Evolutionary conservation across 2,329 filamentous ascomycete genomes (phyloP), one percentile per base, ranked within the genome.

Genomic region (Chrysoporthe austroafricana): DNA sequence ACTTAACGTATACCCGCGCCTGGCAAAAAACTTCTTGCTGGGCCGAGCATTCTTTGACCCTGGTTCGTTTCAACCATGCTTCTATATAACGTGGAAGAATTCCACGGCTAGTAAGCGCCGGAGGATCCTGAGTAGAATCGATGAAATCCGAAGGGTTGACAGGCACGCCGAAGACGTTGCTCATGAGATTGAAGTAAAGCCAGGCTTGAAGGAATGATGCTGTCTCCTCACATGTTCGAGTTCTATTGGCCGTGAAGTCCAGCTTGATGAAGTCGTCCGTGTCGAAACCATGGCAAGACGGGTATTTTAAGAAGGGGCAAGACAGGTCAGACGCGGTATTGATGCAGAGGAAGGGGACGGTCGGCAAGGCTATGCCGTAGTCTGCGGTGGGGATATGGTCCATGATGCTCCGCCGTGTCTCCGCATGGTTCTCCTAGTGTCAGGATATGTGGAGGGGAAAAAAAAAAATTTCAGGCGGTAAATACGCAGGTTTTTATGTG

Each of bases 301-400:
- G 21, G 3, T 14, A 56, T 34, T 56, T 26, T 13, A 34, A 36
- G 9, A 56, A 56, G 1, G 21, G 52, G 26, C 26, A 36, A 56
- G 21, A 56, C 9, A 56, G 18, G 11, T 56, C 52, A 32, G 21
- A 32, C 13, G 9, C 52, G 11, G 26, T 34, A 26, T 26, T 26
- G 52, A 32, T 26, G 14, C 52, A 56, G 32, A 56, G 52, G 7
- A 56, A n/a, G 14, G 52, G 52, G 5, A 56, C 52, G 11, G 26
- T 34, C 26, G 52, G 52, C 52, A 56, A 56, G 52, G 21, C 21
- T 56, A 56, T 36, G 52, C 52, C 52, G 32, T 56, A 56, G 52
- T 14, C 13, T 56, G 52, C 52, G 11, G 21, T 56, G 13, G 52
- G 52, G 34, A 56, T 56, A 18, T 56, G 52, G 52, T 56, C 52